Evolutionary conservation across 148 eudicot genomes (phyloP).

Genomic region (Arctostaphylos glauca): DNA sequence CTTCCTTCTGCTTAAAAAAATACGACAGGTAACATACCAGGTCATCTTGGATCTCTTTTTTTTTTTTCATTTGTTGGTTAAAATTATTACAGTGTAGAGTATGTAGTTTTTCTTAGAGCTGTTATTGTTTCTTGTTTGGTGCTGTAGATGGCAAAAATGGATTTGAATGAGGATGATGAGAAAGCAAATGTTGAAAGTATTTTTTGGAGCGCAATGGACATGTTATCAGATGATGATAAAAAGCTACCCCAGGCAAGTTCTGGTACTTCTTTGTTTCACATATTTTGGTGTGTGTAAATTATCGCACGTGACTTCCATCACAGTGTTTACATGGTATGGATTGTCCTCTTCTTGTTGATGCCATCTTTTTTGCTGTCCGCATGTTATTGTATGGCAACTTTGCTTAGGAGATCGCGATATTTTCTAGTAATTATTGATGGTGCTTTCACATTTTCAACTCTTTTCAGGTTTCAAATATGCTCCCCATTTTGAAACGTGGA

Average conservation of each 20-base stretch:
- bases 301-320: neutral
- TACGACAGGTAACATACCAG: neutral
- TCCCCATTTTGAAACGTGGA: constrained; percentile 94
- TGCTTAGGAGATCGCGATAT: neutral
- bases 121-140: constrained; percentile 7
- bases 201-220: constrained; percentile 99
- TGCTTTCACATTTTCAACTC: constrained; percentile 14
- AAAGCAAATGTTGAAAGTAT: constrained; percentile 80
- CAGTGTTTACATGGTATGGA: neutral
- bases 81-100: neutral
- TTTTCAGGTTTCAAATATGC: constrained; percentile 85
- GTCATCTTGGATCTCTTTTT: neutral
- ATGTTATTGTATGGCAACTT: neutral
- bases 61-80: neutral
- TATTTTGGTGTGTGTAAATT: neutral
- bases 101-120: neutral
- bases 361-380: neutral
- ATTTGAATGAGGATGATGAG: constrained; percentile 87
- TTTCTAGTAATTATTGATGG: neutral
- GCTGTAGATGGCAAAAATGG: constrained; percentile 96
- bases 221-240: constrained; percentile 96
- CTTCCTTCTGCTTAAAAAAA: neutral
- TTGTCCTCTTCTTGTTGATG: constrained; percentile 5
- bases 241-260: constrained; percentile 85
- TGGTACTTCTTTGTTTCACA: constrained; percentile 8